phyloP scores from a whole-genome alignment of 2,329 filamentous ascomycete species.

The Acephala macrosclerotiorum region DNA sequence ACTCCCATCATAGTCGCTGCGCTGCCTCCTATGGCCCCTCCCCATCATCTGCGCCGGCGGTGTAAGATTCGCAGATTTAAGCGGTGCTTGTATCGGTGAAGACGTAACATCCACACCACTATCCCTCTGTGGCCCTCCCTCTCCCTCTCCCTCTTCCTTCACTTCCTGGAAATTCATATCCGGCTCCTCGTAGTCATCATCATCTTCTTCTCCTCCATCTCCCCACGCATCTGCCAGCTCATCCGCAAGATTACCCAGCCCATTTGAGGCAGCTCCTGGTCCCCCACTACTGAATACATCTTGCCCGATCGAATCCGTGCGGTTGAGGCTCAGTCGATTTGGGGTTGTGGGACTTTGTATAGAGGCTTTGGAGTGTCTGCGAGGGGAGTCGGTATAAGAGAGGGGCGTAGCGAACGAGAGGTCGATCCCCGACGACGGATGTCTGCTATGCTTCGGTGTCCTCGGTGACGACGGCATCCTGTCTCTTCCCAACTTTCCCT shows the following conservation, averaged over 20 bases:
- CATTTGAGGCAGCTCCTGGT: constrained; percentile 54
- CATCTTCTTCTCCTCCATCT: constrained; percentile 69
- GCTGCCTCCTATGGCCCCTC: constrained; percentile 56
- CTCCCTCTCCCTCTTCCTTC: constrained; percentile 45
- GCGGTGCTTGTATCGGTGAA: constrained; percentile 31
- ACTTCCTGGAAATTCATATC: constrained; percentile 48
- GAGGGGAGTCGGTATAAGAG: constrained; percentile 34
- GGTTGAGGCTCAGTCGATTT: constrained; percentile 30
- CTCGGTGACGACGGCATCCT: constrained; percentile 56
- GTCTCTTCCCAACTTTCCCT: not conserved
- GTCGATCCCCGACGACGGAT: constrained; percentile 60
- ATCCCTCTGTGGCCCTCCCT: constrained; percentile 46
- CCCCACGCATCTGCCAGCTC: constrained; percentile 79
- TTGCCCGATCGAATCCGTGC: constrained; percentile 39
- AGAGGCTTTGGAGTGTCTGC: constrained; percentile 42
- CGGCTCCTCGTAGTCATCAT: constrained; percentile 58
- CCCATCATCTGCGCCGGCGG: constrained; percentile 28
- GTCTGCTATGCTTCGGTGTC: constrained; percentile 66
- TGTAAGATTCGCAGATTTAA: constrained; percentile 34
- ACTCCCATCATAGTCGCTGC: constrained; percentile 73
- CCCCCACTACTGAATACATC: constrained; percentile 47
- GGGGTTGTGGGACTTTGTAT: constrained; percentile 40
- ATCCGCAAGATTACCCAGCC: constrained; percentile 80
- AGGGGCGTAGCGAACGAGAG: constrained; percentile 44
- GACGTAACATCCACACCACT: constrained; percentile 43